Evolutionary conservation across 768 basidiomycete genomes (phyloP), one percentile per base, ranked within the genome.

Genomic region (Amanita thiersii): DNA sequence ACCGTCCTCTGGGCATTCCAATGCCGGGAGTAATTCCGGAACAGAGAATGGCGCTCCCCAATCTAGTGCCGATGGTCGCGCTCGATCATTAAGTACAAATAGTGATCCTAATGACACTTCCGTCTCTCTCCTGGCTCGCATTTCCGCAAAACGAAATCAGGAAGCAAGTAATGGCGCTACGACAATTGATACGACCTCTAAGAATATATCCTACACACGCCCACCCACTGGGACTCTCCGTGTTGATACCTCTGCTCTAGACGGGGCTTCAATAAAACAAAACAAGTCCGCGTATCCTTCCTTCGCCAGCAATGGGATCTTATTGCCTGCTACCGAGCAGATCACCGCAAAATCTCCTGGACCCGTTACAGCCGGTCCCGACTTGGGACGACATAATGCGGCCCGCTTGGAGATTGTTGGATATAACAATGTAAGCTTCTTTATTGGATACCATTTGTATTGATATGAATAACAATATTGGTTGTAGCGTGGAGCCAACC

Each of bases 251-350:
- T 70, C 79, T 25, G 66, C 76, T 21, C 62, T 85, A 35, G 76
- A 76, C 46, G 68, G 70, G 7, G 60, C 75, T 34, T 65, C 76
- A 23, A 54, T 73, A 46, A 79, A 72, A 54, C 86, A 87, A 65
- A 89, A 89, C 64, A 90, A 90, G 60, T 88, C 86, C 6, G 86
- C 86, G 0, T 89, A 84, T 52, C 86, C 87, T 3, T 70, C 78
- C 41, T 79, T 82, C 42, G 64, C 71, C 5, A 72, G 73, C 49
- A 74, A 74, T 40, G 77, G 77, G 11, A 71, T 80, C 35, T 60
- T 83, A 30, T 59, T 79, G 40, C 72, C 73, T 14, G 62, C 75
- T 10, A 68, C 71, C 34, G 83, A 84, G 33, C 77, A 76, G 37
- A 59, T 72, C 19, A 61, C 73, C 14, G 68, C 73, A 45, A 77